A percentile compares a stretch with the other conserved stretches of the same genome.
Evolutionary conservation across 2,329 filamentous ascomycete species (phyloP).

Genomic region (Rutstroemia sydowiana): DNA sequence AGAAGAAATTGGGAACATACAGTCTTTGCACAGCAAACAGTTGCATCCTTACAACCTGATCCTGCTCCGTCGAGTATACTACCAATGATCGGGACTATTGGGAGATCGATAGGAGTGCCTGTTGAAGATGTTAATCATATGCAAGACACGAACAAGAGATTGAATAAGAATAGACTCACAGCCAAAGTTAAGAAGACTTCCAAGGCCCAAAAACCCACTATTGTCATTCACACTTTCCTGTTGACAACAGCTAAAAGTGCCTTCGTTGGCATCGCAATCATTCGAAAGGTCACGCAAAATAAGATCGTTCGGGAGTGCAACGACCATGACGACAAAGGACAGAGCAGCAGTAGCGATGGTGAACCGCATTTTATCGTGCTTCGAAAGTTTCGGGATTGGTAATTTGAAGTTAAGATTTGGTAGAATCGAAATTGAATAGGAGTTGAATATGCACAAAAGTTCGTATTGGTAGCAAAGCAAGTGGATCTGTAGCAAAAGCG

Average conservation of each 20-base stretch:
- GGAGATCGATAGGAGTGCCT: neutral
- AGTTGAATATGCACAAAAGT: neutral
- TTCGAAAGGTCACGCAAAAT: neutral
- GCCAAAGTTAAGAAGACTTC: neutral
- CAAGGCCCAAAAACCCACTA: neutral
- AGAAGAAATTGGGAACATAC: neutral
- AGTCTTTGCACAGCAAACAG: neutral
- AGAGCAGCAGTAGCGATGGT: conserved; percentile 16
- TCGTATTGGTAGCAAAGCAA: neutral
- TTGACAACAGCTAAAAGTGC: conserved; percentile 10
- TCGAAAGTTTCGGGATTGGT: neutral
- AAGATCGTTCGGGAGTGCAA: conserved; percentile 14
- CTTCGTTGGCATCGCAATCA: neutral
- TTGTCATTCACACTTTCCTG: neutral
- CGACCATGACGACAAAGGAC: conserved; percentile 17
- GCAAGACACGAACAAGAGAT: neutral
- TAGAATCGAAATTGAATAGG: neutral
- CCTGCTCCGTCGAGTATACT: neutral
- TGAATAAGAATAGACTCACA: neutral
- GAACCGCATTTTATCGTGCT: conserved; percentile 22
- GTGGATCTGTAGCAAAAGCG: neutral
- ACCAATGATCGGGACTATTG: neutral
- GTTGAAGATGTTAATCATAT: neutral
- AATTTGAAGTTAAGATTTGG: conserved; percentile 1
- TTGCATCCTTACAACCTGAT: neutral